Conservation (phyloP, 2,329 filamentous ascomycete species). For the Penicillium thymicola region DNA sequence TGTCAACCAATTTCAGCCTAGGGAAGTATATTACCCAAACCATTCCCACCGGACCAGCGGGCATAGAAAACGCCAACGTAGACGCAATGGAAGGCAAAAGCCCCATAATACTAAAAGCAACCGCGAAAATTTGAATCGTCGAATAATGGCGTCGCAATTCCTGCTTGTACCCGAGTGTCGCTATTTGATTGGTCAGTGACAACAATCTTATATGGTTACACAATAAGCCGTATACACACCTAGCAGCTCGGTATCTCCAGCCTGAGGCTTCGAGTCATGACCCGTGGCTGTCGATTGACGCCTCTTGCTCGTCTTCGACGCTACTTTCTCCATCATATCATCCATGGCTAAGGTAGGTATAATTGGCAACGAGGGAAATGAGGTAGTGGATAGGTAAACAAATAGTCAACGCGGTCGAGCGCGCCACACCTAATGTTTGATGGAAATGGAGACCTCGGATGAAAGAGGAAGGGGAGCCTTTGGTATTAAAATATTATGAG, state of each 20-base stretch:
- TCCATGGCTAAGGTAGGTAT: neutral
- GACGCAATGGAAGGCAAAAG: slow-evolving; percentile 60
- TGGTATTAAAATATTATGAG: neutral
- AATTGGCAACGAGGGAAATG: neutral
- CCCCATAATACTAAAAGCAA: slow-evolving; percentile 61
- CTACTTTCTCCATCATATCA: neutral
- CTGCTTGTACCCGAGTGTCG: slow-evolving; percentile 53
- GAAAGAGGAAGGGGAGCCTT: neutral
- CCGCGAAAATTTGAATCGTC: slow-evolving; percentile 60
- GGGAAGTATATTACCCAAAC: slow-evolving; percentile 49
- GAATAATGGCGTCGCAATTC: slow-evolving; percentile 61
- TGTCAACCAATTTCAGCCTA: neutral
- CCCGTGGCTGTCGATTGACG: neutral
- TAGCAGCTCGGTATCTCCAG: slow-evolving; percentile 23
- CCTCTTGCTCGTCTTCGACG: slow-evolving; percentile 1
- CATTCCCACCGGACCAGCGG: slow-evolving; percentile 59
- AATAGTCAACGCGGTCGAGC: neutral
- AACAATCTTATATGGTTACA: neutral
- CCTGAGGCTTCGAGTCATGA: slow-evolving; percentile 6
- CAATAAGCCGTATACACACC: slow-evolving; percentile 1
- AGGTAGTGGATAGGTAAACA: neutral
- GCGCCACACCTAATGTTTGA: neutral
- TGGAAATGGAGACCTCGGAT: neutral
- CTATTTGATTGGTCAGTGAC: slow-evolving; percentile 17
- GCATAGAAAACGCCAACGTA: slow-evolving; percentile 57